Base-by-base conservation (phyloP, 2,329 filamentous ascomycete species). In the Didymella glomerata region DNA sequence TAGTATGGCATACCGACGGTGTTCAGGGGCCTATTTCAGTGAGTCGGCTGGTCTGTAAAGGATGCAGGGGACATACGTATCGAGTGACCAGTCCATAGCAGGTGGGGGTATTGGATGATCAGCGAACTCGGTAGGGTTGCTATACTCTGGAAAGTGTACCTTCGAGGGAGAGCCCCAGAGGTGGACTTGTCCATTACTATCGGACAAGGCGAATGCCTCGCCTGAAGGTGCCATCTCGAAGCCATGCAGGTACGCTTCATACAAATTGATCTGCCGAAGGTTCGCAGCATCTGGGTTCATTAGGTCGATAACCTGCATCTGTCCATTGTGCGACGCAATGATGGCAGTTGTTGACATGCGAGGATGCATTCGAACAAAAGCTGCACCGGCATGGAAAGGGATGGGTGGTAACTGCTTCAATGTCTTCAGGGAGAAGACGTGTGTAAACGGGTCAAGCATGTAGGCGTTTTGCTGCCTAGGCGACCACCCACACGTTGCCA, bases 301-400 rank as follows among this genome's bases (percentile, higher is more conserved):
- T 5, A 99, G 85, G 76, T 99, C 95, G 49, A 98, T 92, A 14
- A 98, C 90, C 74, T 99, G 94, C 76, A 99, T 90, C 76, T 97
- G 93, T 1, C 96, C 95, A 42, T 88, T 90, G 71, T 96, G 92
- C 2, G 94, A 97, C 27, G 93, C 89, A 48, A 99, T 92, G 61
- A 99, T 93, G 69, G 92, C 94, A 0, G 96, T 98, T 0, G 95
- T 97, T 20, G 93, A 90, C 86, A 99, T 91, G 69, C 93, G 90
- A 1, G 96, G 95, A 76, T 99, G 95, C 90, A 99, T 95, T 58
- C 95, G 89, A 41, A 97, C 93, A 80, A 93, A 96, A 34, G 95
- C 94, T 36, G 94, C 95, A 10, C 95, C 93, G 2, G 93, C 90
- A 57, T 95, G 94, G 60, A 89, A 99, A 0, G 95, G 92, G 41